phyloP scores from a whole-genome alignment of 176 grass and related monocot species.

The Melocanna baccifera region DNA sequence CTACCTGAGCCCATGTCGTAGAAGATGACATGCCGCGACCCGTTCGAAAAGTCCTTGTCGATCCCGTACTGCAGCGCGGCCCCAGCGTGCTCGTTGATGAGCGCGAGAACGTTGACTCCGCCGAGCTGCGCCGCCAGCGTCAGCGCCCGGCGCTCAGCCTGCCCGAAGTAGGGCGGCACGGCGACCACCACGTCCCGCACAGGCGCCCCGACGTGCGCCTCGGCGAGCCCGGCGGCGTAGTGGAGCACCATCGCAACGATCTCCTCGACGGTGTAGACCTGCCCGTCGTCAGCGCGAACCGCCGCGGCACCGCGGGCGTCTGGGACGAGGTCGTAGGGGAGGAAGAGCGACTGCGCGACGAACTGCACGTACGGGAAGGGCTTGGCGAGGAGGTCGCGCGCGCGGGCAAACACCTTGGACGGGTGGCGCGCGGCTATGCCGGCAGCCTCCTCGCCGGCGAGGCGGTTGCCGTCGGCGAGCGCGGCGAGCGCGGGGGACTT shows the following conservation, averaged over 20 bases:
- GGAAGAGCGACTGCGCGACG: slow-evolving; percentile 63
- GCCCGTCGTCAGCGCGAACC: slow-evolving; percentile 65
- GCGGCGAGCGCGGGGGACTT: slow-evolving; percentile 88
- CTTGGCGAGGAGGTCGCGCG: slow-evolving; percentile 83
- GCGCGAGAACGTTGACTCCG: slow-evolving; percentile 80
- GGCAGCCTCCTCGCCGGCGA: slow-evolving; percentile 86
- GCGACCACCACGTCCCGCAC: slow-evolving; percentile 85
- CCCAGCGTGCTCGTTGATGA: slow-evolving; percentile 93
- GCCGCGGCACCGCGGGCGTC: slow-evolving; percentile 73
- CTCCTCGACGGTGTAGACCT: slow-evolving; percentile 77
- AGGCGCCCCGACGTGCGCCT: slow-evolving; percentile 61
- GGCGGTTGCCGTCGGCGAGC: slow-evolving; percentile 66
- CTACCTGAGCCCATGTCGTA: slow-evolving; percentile 97
- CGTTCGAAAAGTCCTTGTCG: slow-evolving; percentile 92
- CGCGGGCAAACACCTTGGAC: slow-evolving; percentile 73
- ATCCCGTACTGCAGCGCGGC: slow-evolving; percentile 97
- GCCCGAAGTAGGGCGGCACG: slow-evolving; percentile 85
- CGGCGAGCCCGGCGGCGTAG: slow-evolving; percentile 68
- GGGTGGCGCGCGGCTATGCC: slow-evolving; percentile 87
- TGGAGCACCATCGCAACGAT: slow-evolving; percentile 79
- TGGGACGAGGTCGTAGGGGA: slow-evolving; percentile 76
- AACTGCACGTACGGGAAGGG: slow-evolving; percentile 57
- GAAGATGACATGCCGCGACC: slow-evolving; percentile 78
- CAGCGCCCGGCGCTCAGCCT: slow-evolving; percentile 76
- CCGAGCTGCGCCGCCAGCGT: slow-evolving; percentile 83